Conservation (phyloP, 2,329 filamentous ascomycete species). For the Ophiosphaerella herpotricha region DNA sequence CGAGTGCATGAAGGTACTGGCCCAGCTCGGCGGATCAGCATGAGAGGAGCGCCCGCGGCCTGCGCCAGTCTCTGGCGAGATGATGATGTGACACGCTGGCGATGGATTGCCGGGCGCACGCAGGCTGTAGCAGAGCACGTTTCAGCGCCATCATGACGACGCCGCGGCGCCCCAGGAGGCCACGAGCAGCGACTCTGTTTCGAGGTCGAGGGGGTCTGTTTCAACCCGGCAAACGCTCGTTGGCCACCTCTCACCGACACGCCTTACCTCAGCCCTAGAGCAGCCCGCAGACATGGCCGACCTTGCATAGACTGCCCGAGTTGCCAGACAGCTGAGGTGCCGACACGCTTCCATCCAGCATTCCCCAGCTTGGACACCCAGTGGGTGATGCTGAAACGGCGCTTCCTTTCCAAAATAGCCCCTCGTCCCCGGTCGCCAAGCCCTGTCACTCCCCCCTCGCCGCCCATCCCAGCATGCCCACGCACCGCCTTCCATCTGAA, state of each 20-base stretch:
- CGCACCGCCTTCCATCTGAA: conserved; percentile 9
- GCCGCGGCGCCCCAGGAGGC: conserved; percentile 12
- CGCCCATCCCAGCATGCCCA: conserved; percentile 1
- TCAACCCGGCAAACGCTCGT: conserved; percentile 16
- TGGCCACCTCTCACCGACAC: conserved; percentile 18
- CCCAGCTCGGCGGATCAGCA: conserved; percentile 1
- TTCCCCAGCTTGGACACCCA: conserved; percentile 4
- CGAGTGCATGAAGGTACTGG: conserved; percentile 3
- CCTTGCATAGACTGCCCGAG: conserved; percentile 1
- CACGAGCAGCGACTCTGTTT: conserved; percentile 25
- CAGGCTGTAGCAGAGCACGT: conserved; percentile 14
- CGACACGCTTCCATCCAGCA: neutral
- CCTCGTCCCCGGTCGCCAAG: conserved; percentile 13
- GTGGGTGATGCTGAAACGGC: conserved; percentile 10
- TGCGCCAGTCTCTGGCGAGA: conserved; percentile 6
- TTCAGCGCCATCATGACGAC: conserved; percentile 14
- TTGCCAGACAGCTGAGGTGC: neutral
- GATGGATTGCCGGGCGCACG: conserved; percentile 12
- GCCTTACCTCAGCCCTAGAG: conserved; percentile 24
- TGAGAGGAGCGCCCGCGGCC: neutral
- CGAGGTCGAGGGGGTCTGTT: conserved; percentile 20
- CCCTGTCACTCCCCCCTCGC: conserved; percentile 16
- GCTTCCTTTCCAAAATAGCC: conserved; percentile 13
- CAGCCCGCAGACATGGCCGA: conserved; percentile 5
- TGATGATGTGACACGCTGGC: conserved; percentile 16